Evolutionary conservation across 768 basidiomycete species (phyloP).

Genomic region (Hygrophoropsis aurantiaca): DNA sequence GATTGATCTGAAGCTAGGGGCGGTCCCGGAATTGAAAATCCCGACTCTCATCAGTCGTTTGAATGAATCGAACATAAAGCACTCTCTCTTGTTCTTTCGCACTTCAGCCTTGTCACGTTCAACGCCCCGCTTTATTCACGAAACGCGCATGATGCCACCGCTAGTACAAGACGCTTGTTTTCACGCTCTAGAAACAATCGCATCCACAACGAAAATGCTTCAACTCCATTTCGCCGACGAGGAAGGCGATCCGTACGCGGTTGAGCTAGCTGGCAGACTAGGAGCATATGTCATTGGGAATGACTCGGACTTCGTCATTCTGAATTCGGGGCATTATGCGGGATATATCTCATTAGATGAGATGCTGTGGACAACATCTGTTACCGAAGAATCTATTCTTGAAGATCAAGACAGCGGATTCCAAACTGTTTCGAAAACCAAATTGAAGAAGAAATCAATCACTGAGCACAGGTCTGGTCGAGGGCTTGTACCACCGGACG

Average conservation of each 20-base stretch:
- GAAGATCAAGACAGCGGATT: constrained; percentile 54
- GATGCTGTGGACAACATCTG: constrained; percentile 62
- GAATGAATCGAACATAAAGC: constrained; percentile 55
- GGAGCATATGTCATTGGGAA: constrained; percentile 73
- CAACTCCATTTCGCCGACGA: constrained; percentile 74
- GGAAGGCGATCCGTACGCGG: constrained; percentile 83
- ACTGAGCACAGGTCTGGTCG: constrained; percentile 12
- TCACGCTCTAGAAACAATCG: constrained; percentile 46
- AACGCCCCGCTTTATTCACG: constrained; percentile 64
- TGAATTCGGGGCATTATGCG: constrained; percentile 72
- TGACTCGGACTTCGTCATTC: constrained; percentile 82
- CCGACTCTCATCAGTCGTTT: constrained; percentile 62
- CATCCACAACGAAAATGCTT: constrained; percentile 35
- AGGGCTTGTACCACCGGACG: constrained; percentile 56
- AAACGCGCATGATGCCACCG: constrained; percentile 75
- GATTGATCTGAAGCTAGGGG: constrained; percentile 42
- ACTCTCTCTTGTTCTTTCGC: constrained; percentile 75
- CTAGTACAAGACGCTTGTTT: constrained; percentile 60
- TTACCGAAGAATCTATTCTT: constrained; percentile 16
- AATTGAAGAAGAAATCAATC: constrained; percentile 47
- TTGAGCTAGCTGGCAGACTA: constrained; percentile 74
- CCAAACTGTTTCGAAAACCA: constrained; percentile 54
- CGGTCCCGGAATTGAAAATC: constrained; percentile 72
- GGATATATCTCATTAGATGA: constrained; percentile 79
- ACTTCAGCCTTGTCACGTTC: constrained; percentile 68